Conservation (phyloP, 306 rosid species). For the Hippophae gyantsensis region DNA sequence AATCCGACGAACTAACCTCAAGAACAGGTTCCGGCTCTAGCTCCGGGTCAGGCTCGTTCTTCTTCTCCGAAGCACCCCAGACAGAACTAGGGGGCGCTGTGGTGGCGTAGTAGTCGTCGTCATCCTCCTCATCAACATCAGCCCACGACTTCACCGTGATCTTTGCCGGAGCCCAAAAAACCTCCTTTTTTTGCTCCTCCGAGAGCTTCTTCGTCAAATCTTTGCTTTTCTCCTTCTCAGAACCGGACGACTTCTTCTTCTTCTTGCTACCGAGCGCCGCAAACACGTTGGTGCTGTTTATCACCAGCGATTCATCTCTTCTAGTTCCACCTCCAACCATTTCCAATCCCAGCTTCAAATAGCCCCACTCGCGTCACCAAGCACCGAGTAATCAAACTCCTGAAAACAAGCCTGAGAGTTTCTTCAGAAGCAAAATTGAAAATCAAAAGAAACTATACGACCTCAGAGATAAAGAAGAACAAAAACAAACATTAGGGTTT, state of each 20-base stretch:
- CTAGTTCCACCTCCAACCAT: conserved; percentile 64
- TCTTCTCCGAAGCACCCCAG: conserved; percentile 29
- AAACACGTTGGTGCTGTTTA: conserved; percentile 54
- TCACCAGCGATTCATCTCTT: conserved; percentile 39
- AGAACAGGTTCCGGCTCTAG: background rate
- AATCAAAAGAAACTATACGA: too few relatives aligned
- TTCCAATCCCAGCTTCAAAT: conserved; percentile 9
- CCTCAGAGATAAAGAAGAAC: too few relatives aligned
- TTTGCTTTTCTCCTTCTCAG: background rate
- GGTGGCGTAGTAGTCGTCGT: conserved; percentile 60
- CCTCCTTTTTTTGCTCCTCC: conserved; percentile 24
- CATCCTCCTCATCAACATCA: conserved; percentile 68
- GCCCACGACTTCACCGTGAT: conserved; percentile 53
- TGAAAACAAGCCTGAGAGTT: background rate
- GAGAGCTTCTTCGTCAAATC: conserved; percentile 9
- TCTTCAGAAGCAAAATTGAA: too few relatives aligned
- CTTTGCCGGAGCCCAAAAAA: conserved; percentile 69
- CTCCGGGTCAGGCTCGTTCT: conserved; percentile 15
- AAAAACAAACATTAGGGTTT: too few relatives aligned
- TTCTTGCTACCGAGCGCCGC: conserved; percentile 75
- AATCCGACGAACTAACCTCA: conserved; percentile 20
- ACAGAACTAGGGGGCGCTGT: conserved; percentile 45
- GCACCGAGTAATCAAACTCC: background rate
- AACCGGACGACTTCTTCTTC: conserved; percentile 54
- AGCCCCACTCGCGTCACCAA: conserved; percentile 8